phyloP scores from a whole-genome alignment of 116 monocot genomes.

The Trichopus zeylanicus region DNA sequence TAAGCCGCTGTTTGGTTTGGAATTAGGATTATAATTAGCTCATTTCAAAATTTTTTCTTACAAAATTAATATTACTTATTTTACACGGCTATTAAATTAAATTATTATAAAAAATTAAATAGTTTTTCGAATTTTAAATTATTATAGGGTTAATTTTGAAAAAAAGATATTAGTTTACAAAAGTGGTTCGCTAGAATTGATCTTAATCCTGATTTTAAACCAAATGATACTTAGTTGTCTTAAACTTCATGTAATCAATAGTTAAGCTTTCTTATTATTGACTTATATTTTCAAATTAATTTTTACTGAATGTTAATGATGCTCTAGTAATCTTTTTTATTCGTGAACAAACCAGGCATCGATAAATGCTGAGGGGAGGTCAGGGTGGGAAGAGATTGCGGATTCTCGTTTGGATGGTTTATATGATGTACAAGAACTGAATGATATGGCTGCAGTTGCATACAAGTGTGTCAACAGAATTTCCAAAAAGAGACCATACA shows the following conservation, averaged over 20 bases:
- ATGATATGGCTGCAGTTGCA: constrained; percentile 54
- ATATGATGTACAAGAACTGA: constrained; percentile 50
- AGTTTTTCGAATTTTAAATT: too few relatives aligned
- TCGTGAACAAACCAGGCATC: constrained; percentile 41
- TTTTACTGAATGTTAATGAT: not conserved
- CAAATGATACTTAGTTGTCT: too few relatives aligned
- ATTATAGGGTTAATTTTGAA: too few relatives aligned
- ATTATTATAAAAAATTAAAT: too few relatives aligned
- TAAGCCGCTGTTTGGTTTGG: not conserved
- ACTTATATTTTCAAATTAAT: not conserved
- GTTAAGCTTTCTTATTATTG: too few relatives aligned
- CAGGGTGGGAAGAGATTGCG: constrained; percentile 89
- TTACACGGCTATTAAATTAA: too few relatives aligned
- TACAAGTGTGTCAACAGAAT: constrained; percentile 57
- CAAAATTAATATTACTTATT: too few relatives aligned
- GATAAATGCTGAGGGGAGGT: constrained; percentile 54
- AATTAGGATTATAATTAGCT: too few relatives aligned
- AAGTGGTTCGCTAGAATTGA: too few relatives aligned
- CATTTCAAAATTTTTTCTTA: not conserved
- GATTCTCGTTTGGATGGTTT: constrained; percentile 62
- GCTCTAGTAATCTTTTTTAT: not conserved
- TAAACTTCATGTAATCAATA: too few relatives aligned
- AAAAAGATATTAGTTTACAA: too few relatives aligned
- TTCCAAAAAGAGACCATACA: constrained; percentile 59
- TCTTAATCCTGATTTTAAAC: too few relatives aligned